Percentiles rank a stretch among this genome's conserved stretches.
These are phyloP conservation scores for Colletotrichum spinosum DNA, from an alignment of 2,329 filamentous ascomycete species.

Conservation along the genomic window DNA sequence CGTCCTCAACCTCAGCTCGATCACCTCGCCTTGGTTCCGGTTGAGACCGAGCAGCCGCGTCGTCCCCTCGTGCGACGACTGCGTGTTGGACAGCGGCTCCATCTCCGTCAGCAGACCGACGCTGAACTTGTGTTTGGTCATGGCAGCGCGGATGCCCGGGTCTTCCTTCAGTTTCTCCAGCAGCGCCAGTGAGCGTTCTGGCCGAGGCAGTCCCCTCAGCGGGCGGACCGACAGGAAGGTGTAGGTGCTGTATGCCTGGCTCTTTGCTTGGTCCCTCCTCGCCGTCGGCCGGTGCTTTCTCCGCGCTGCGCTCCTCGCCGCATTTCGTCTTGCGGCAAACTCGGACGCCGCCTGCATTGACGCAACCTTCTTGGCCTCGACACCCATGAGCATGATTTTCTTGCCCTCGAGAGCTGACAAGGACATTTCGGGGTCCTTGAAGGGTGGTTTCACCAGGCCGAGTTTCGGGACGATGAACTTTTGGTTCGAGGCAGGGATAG, in stretches of 20 bases:
- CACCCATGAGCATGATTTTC: slow-evolving; percentile 75
- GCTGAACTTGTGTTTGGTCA: slow-evolving; percentile 86
- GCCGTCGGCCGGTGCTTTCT: slow-evolving; percentile 51
- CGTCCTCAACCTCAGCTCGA: slow-evolving; percentile 90
- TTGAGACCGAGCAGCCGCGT: slow-evolving; percentile 87
- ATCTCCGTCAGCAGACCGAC: slow-evolving; percentile 94
- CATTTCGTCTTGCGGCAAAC: slow-evolving; percentile 60
- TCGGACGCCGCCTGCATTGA: slow-evolving; percentile 63
- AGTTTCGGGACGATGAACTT: slow-evolving; percentile 76
- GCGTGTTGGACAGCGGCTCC: slow-evolving; percentile 87
- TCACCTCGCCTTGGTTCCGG: slow-evolving; percentile 86
- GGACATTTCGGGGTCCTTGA: slow-evolving; percentile 66
- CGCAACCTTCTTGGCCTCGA: slow-evolving; percentile 68
- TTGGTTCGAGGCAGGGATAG: slow-evolving; percentile 72
- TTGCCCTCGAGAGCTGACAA: slow-evolving; percentile 63
- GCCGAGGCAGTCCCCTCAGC: slow-evolving; percentile 80
- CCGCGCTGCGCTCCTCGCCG: slow-evolving; percentile 49
- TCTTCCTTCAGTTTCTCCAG: slow-evolving; percentile 83
- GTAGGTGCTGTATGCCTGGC: slow-evolving; percentile 74
- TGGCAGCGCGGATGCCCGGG: slow-evolving; percentile 84
- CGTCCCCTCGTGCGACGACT: slow-evolving; percentile 75
- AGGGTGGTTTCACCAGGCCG: slow-evolving; percentile 73
- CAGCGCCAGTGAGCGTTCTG: slow-evolving; percentile 76
- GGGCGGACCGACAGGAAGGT: slow-evolving; percentile 85
- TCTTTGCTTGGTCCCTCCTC: slow-evolving; percentile 47